A percentile compares a stretch with the other conserved stretches of the same genome.
Conservation (phyloP, 1,284 basidiomycete species). For the Mrakiaceae sp. region DNA sequence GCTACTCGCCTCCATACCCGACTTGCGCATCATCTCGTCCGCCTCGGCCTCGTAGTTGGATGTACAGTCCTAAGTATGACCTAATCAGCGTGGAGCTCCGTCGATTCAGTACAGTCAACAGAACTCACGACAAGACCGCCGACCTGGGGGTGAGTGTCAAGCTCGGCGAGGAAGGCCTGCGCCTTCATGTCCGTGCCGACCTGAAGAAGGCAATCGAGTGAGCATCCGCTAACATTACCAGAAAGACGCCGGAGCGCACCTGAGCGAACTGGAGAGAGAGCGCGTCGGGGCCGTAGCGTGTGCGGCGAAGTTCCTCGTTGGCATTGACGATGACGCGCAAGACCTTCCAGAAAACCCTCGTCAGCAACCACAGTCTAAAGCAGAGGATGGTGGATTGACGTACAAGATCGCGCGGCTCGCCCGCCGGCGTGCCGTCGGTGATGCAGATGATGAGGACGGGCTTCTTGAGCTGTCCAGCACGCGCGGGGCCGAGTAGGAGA, state of each 20-base stretch:
- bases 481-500: constrained; percentile 35
- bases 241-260: constrained; percentile 23
- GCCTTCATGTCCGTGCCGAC: constrained; percentile 38
- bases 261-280: constrained; percentile 31
- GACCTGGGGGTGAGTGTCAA: constrained; percentile 34
- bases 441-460: constrained; percentile 35
- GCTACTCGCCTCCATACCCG: background rate
- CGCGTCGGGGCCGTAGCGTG: constrained; percentile 36
- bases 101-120: background rate
- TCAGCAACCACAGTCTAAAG: background rate
- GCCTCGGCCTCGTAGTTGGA: constrained; percentile 27
- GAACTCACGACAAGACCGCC: constrained; percentile 35
- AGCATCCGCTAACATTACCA: background rate
- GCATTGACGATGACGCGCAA: constrained; percentile 12
- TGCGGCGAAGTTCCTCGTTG: constrained; percentile 8
- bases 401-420: constrained; percentile 19
- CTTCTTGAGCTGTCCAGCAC: constrained; percentile 33
- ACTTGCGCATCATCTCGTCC: constrained; percentile 18
- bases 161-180: constrained; percentile 36
- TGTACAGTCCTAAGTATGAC: background rate
- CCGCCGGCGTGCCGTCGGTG: constrained; percentile 27
- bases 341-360: background rate
- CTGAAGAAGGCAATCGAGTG: constrained; percentile 19
- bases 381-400: background rate
- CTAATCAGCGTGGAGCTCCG: background rate